These are phyloP conservation scores for Hypoxylon rickii DNA, from an alignment of 495 filamentous ascomycete genomes.

Conservation along the genomic window DNA sequence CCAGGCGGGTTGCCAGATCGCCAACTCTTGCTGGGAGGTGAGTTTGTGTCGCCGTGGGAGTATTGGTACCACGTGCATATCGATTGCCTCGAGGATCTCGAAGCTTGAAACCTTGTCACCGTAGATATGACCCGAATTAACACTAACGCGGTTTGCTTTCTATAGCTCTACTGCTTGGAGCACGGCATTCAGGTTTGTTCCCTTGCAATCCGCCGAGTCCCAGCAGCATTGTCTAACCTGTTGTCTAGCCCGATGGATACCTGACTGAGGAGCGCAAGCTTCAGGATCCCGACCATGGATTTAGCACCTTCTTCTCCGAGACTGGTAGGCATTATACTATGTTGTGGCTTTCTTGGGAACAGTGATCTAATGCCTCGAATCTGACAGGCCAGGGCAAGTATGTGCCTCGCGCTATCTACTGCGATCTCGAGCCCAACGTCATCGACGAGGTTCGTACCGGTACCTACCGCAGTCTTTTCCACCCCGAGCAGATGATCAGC, in stretches of 20 bases:
- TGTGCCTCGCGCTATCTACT: slow-evolving; percentile 98
- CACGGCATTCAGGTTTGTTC: slow-evolving; percentile 94
- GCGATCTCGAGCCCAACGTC: slow-evolving; percentile 99
- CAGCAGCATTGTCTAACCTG: slow-evolving; percentile 6
- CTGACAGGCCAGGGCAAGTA: slow-evolving; percentile 92
- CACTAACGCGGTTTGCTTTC: slow-evolving; percentile 33
- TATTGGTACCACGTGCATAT: slow-evolving; percentile 6
- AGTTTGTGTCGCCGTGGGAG: slow-evolving; percentile 42
- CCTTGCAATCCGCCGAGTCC: background rate
- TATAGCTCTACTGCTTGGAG: slow-evolving; percentile 98
- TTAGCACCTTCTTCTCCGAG: slow-evolving; percentile 99
- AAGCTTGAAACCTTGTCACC: background rate
- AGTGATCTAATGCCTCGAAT: slow-evolving; percentile 23
- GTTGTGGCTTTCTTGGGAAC: background rate
- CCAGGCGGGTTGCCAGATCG: slow-evolving; percentile 99
- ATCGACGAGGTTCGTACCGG: slow-evolving; percentile 99
- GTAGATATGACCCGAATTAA: background rate
- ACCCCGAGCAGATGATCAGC: slow-evolving; percentile 98
- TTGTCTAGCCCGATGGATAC: slow-evolving; percentile 88
- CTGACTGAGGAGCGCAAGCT: slow-evolving; percentile 97
- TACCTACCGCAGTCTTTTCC: slow-evolving; percentile 93
- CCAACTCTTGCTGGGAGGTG: slow-evolving; percentile 99
- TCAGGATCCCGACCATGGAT: slow-evolving; percentile 90
- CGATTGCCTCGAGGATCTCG: background rate
- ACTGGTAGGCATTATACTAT: slow-evolving; percentile 72